phyloP scores from a whole-genome alignment of 2,329 filamentous ascomycete species.

The Grosmannia huntii region DNA sequence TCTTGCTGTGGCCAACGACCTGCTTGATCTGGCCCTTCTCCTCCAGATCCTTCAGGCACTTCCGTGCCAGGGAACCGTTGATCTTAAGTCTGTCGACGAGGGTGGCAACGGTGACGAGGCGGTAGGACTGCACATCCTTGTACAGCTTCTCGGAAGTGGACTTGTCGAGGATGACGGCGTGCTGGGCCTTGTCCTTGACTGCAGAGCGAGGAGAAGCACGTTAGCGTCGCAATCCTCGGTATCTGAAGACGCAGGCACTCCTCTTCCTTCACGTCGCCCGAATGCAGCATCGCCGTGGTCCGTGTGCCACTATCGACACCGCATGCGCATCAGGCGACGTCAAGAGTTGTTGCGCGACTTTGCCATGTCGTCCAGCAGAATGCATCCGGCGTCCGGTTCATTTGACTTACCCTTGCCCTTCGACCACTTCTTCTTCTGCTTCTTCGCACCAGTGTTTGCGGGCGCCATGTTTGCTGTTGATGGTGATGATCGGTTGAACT shows the following conservation, averaged over 20 bases:
- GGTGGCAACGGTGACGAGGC: slow-evolving; percentile 94
- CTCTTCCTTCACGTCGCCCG: background rate
- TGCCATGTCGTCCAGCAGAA: background rate
- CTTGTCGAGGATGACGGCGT: slow-evolving; percentile 99
- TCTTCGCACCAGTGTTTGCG: slow-evolving; percentile 54
- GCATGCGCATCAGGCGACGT: background rate
- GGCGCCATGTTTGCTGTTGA: slow-evolving; percentile 27
- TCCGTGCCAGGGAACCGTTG: slow-evolving; percentile 92
- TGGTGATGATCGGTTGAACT: slow-evolving; percentile 17
- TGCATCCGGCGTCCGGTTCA: background rate
- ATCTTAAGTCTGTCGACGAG: slow-evolving; percentile 99
- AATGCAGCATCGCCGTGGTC: background rate
- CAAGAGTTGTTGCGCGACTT: background rate
- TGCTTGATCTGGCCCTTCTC: slow-evolving; percentile 98
- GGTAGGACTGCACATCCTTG: slow-evolving; percentile 99
- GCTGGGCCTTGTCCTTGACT: slow-evolving; percentile 99
- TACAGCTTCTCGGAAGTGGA: slow-evolving; percentile 92
- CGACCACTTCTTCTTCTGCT: slow-evolving; percentile 73
- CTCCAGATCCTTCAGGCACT: slow-evolving; percentile 84
- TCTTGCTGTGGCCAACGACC: slow-evolving; percentile 89
- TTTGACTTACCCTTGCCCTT: slow-evolving; percentile 54
- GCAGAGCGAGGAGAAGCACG: background rate
- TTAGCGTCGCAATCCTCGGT: background rate
- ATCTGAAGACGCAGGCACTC: background rate
- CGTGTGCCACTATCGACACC: background rate